Percentiles rank a stretch among this genome's conserved stretches.
Conservation (phyloP, 2,329 filamentous ascomycete genomes). For the Magnaporthiopsis poae region DNA sequence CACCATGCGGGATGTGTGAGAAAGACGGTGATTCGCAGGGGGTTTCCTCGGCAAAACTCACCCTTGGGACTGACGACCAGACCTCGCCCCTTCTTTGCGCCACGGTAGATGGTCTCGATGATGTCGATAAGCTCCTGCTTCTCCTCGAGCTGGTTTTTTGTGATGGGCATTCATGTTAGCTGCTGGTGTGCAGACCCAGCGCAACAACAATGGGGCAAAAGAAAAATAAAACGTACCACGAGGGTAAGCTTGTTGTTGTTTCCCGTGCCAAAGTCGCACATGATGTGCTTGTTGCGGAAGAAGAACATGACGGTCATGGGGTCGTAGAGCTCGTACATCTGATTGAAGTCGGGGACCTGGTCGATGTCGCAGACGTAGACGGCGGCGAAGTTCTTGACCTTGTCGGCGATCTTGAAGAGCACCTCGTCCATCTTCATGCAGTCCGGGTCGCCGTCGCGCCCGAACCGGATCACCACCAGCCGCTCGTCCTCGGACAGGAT, state of each 20-base stretch:
- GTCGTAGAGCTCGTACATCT: constrained; percentile 66
- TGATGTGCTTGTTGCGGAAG: constrained; percentile 98
- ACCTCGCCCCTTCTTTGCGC: constrained; percentile 96
- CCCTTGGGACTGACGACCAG: constrained; percentile 92
- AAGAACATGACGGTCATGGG: constrained; percentile 63
- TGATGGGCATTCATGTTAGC: constrained; percentile 20
- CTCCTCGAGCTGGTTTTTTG: constrained; percentile 59
- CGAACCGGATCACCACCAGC: constrained; percentile 87
- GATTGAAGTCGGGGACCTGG: constrained; percentile 81
- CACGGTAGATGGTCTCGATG: constrained; percentile 92
- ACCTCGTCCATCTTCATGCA: constrained; percentile 75
- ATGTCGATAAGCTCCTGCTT: constrained; percentile 99
- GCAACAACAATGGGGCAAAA: no score
- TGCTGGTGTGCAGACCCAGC: not conserved
- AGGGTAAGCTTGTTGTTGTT: constrained; percentile 89
- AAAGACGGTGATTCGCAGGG: not conserved
- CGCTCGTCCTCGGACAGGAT: constrained; percentile 84
- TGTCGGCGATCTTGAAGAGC: constrained; percentile 84
- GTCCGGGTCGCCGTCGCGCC: constrained; percentile 73
- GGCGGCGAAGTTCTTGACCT: constrained; percentile 84
- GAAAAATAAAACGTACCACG: not conserved
- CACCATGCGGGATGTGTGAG: constrained; percentile 17
- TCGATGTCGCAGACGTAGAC: constrained; percentile 93
- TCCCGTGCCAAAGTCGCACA: constrained; percentile 93
- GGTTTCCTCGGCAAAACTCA: constrained; percentile 17